Base-by-base conservation (phyloP, 768 basidiomycete genomes). In the Mycena amicta region DNA sequence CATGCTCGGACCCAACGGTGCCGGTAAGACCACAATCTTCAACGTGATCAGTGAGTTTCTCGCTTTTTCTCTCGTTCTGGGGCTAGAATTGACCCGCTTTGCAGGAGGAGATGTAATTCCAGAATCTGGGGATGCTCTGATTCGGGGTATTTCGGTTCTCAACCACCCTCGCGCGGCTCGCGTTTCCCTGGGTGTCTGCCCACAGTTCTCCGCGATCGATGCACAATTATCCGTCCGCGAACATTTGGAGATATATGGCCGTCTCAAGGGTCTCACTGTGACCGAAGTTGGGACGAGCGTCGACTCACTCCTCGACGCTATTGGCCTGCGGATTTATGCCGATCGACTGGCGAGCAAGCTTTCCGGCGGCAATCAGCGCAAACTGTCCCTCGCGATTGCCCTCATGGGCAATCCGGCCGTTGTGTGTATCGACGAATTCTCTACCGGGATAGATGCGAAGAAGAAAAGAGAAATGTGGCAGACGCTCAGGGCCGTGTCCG, bases 391-490 rank as follows among this genome's bases (percentile, higher is more conserved):
- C 43, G 89, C 90, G 3, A 92, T 92, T 58, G 85, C 91, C 5
- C 74, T 92, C 50, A 88, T 88, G 20, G 89, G 89, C 4, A 92
- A 92, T 63, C 88, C 90, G 3, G 75, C 88, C 3, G 90, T 92
- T 3, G 75, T 92, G 2, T 79, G 92, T 22, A 91, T 93, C 46
- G 91, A 93, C 60, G 90, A 92, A 67, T 92, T 90, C 69, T 90
- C 88, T 5, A 90, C 89, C 2, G 91, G 91, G 4, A 84, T 92
- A 49, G 91, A 92, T 67, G 87, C 90, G 5, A 90, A 86, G 70
- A 91, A 87, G 79, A 92, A 92, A 71, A 77, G 91, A 31, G 88
- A 92, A 28, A 90, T 92, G 86, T 92, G 91, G 91, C 74, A 75
- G 16, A 90, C 88, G 0, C 75, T 92, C 55, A 76, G 86, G 54